Percentiles rank a stretch among this genome's conserved stretches.
These are phyloP conservation scores for Crithidia mellificae DNA, from an alignment of 208 protist species.

Conservation along the genomic window DNA sequence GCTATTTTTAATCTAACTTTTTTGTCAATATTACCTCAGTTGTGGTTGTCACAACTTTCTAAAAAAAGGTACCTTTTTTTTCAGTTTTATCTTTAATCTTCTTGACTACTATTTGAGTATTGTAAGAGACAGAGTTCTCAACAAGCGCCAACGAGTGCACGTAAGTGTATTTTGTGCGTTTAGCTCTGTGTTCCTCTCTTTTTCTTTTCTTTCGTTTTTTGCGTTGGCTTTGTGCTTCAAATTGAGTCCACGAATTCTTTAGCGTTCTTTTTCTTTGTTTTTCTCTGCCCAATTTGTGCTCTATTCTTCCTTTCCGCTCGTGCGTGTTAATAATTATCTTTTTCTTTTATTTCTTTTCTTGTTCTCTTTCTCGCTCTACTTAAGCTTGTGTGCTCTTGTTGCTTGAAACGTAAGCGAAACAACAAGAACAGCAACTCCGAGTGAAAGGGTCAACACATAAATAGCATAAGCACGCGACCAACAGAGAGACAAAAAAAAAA, in stretches of 20 bases:
- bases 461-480: too few relatives aligned
- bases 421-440: too few relatives aligned
- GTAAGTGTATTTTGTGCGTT: neutral
- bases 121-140: neutral
- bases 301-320: neutral
- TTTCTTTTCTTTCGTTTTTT: conserved; percentile 23
- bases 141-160: neutral
- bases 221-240: neutral
- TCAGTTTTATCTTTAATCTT: too few relatives aligned
- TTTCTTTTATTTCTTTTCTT: too few relatives aligned
- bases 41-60: neutral
- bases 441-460: too few relatives aligned
- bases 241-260: neutral
- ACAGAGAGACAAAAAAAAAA: too few relatives aligned
- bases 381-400: too few relatives aligned
- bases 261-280: neutral
- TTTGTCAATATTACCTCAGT: neutral
- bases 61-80: too few relatives aligned
- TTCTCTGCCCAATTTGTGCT: too few relatives aligned
- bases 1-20: neutral
- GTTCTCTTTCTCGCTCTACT: too few relatives aligned
- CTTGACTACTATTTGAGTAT: neutral
- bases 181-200: neutral
- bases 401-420: too few relatives aligned
- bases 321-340: too few relatives aligned